phyloP scores from a whole-genome alignment of 371 early-diverging fungal genomes.

The Conidiobolus incongruus region DNA sequence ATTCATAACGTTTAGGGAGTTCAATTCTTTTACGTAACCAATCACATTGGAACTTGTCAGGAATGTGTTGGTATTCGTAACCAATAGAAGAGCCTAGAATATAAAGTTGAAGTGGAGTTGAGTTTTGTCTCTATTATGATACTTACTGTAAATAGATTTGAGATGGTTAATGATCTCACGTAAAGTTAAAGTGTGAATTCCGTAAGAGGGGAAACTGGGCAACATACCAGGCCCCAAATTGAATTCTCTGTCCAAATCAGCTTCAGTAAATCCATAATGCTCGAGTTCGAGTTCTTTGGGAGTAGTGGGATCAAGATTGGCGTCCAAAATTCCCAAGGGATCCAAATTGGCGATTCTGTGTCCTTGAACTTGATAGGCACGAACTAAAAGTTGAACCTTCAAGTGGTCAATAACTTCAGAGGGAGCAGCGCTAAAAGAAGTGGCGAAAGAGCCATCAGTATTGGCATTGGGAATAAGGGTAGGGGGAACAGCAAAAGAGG shows the following conservation, averaged over 20 bases:
- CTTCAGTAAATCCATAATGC: slow-evolving; percentile 32
- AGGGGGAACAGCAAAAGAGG: slow-evolving; percentile 64
- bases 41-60: slow-evolving; percentile 22
- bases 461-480: slow-evolving; percentile 32
- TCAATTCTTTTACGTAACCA: slow-evolving; percentile 88
- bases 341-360: slow-evolving; percentile 71
- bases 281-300: background rate
- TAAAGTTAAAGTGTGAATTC: slow-evolving; percentile 26
- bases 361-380: slow-evolving; percentile 63
- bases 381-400: slow-evolving; percentile 84
- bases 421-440: slow-evolving; percentile 6
- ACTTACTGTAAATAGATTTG: slow-evolving; percentile 66
- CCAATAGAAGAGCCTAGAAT: slow-evolving; percentile 59
- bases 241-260: slow-evolving; percentile 22
- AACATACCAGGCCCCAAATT: slow-evolving; percentile 57
- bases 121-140: background rate
- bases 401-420: slow-evolving; percentile 64
- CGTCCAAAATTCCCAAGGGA: slow-evolving; percentile 40
- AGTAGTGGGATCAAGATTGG: background rate
- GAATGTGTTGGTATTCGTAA: slow-evolving; percentile 91
- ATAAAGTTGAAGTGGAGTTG: background rate
- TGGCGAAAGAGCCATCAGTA: slow-evolving; percentile 3
- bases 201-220: slow-evolving; percentile 48
- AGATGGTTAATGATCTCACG: slow-evolving; percentile 59
- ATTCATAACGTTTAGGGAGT: slow-evolving; percentile 64